Percentiles rank a stretch among this genome's conserved stretches.
These are phyloP conservation scores for Trichoderma parareesei DNA, from an alignment of 495 filamentous ascomycete species.

Conservation along the genomic window DNA sequence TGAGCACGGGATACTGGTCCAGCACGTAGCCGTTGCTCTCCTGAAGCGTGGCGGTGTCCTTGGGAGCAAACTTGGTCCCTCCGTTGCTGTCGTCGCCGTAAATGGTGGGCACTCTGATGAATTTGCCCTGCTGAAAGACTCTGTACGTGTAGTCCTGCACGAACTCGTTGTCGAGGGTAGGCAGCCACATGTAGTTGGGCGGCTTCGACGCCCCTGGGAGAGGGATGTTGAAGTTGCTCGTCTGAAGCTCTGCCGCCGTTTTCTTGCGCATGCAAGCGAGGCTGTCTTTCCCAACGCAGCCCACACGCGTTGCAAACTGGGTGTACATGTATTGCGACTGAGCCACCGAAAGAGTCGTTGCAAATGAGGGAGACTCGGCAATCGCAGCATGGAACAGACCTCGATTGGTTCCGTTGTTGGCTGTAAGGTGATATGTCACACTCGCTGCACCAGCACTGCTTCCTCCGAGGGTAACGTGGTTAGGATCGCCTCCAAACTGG, in stretches of 20 bases:
- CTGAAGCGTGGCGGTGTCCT: constrained; percentile 25
- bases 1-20: constrained; percentile 43
- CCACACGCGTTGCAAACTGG: constrained; percentile 40
- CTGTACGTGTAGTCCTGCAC: constrained; percentile 43
- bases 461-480: constrained; percentile 49
- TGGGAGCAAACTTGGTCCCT: constrained; percentile 48
- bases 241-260: constrained; percentile 36
- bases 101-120: constrained; percentile 51
- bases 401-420: constrained; percentile 32
- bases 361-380: constrained; percentile 50
- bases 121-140: constrained; percentile 42
- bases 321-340: constrained; percentile 49
- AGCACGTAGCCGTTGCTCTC: constrained; percentile 35
- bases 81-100: constrained; percentile 53
- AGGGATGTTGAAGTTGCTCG: constrained; percentile 42
- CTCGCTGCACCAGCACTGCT: constrained; percentile 45
- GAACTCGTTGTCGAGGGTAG: constrained; percentile 49
- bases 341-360: constrained; percentile 37
- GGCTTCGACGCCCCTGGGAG: background rate
- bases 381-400: constrained; percentile 46
- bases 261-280: constrained; percentile 45
- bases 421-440: constrained; percentile 26
- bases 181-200: constrained; percentile 16
- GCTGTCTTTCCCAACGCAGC: constrained; percentile 38
- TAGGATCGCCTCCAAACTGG: constrained; percentile 52